phyloP scores from a whole-genome alignment of 179 eudicot genomes.

The Beta corolliflora region DNA sequence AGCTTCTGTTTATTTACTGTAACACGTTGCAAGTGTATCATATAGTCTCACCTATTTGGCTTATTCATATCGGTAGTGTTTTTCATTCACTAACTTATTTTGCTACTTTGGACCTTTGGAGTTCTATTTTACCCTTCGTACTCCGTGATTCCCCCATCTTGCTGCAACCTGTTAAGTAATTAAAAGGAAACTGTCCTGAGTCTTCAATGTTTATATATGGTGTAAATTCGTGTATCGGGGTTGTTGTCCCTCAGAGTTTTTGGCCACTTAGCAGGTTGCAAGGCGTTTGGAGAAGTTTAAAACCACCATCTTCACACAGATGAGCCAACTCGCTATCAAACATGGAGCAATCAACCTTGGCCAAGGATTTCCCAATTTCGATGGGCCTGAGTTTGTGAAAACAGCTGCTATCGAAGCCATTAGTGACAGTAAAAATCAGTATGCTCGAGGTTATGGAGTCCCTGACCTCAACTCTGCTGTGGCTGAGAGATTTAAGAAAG shows the following conservation, averaged over 20 bases:
- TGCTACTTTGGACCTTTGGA: neutral
- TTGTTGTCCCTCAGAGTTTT: neutral
- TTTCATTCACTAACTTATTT: neutral
- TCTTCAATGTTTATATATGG: neutral
- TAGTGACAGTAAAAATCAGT: conserved; percentile 78
- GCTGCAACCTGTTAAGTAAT: neutral
- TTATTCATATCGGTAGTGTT: neutral
- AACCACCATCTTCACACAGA: conserved; percentile 91
- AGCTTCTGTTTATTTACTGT: neutral
- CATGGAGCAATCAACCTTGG: conserved; percentile 98
- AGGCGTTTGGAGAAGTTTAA: conserved; percentile 95
- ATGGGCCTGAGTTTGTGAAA: conserved; percentile 94
- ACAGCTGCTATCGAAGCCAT: conserved; percentile 92
- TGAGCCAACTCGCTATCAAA: conserved; percentile 92
- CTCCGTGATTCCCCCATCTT: neutral
- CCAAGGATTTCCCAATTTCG: conserved; percentile 97
- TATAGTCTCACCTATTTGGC: neutral
- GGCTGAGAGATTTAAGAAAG: conserved; percentile 73
- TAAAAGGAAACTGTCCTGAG: neutral
- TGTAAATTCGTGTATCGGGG: neutral
- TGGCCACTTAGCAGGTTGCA: conserved; percentile 51
- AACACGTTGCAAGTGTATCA: neutral
- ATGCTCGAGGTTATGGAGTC: conserved; percentile 90
- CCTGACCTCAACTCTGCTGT: conserved; percentile 87
- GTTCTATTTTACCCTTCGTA: neutral